Evolutionary conservation across 1,139 yeast species (phyloP).

Genomic region (Torulaspora globosa): DNA sequence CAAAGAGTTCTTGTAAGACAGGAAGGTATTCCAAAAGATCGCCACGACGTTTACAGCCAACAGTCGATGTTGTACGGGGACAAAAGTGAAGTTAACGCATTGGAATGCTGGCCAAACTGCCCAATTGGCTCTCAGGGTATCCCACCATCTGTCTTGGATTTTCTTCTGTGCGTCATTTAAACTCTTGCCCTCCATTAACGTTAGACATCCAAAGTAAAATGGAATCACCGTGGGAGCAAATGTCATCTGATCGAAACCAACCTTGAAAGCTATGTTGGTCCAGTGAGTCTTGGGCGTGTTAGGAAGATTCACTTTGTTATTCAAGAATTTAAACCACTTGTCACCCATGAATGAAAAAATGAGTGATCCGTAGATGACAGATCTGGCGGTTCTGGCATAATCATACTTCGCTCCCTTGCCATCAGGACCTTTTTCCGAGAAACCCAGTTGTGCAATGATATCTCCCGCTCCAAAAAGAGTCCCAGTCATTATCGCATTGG

Average conservation of each 20-base stretch:
- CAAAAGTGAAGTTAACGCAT: conserved; percentile 59
- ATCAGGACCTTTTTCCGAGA: conserved; percentile 39
- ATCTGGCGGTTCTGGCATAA: conserved; percentile 53
- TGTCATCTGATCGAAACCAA: conserved; percentile 63
- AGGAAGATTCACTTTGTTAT: conserved; percentile 40
- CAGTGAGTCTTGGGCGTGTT: conserved; percentile 30
- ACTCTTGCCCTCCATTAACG: conserved; percentile 54
- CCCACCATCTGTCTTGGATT: conserved; percentile 50
- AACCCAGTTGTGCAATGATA: conserved; percentile 58
- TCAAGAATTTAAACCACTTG: conserved; percentile 62
- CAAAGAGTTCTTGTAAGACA: conserved; percentile 51
- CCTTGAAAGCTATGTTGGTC: conserved; percentile 44
- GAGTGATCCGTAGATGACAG: conserved; percentile 68
- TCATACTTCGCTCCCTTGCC: conserved; percentile 36
- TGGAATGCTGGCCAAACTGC: conserved; percentile 85
- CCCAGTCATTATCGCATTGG: conserved; percentile 56
- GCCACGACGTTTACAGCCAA: conserved; percentile 67
- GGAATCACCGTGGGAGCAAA: conserved; percentile 80
- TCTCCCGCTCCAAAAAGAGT: conserved; percentile 74
- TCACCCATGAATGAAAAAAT: conserved; percentile 75
- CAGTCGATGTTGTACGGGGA: conserved; percentile 67
- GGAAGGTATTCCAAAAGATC: conserved; percentile 79
- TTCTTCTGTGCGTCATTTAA: conserved; percentile 41
- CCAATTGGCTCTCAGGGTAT: conserved; percentile 70
- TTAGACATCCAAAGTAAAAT: conserved; percentile 63